Evolutionary conservation across 2,329 filamentous ascomycete species (phyloP), one percentile per base, ranked within the genome.

Genomic region (Scedosporium boydii): DNA sequence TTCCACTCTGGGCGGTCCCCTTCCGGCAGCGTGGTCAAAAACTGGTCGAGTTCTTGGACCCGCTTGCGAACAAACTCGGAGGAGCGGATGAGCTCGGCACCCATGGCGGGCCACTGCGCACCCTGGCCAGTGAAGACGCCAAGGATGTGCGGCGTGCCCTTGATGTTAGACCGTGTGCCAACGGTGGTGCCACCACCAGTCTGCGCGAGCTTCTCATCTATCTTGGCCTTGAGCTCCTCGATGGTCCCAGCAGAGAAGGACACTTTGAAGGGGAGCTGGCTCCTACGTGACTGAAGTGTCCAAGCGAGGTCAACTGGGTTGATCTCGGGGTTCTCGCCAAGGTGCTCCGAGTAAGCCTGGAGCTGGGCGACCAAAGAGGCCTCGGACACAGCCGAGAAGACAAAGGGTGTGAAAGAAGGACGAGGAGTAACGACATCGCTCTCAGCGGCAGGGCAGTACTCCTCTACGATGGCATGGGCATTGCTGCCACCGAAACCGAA

Each of bases 201-300:
- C 67, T 63, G 1, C 77, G 78, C 63, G 74, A 73, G 3, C 61
- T 63, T 0, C 68, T 67, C 60, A 80, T 76, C 6, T 14, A 59
- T 73, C 68, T 2, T 63, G 63, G 18, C 7, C 60, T 51, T 55
- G 63, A 18, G 63, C 63, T 14, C 60, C 41, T 42, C 61, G 64
- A 57, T 29, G 58, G 23, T 70, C 78, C 67, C 79, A 74, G 63
- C 78, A 78, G 4, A 66, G 70, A 16, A 67, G 65, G 5, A 72
- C 73, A 1, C 77, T 77, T 16, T 77, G 77, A 44, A 68, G 73
- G 2, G 58, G 59, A 58, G 70, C 65, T 12, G 74, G 73, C 0
- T 78, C 67, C 67, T 4, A 62, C 64, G 16, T 65, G 55, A 12
- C 61, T 68, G 0, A 62, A 67, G 29, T 64, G 67, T 26, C 62